These are phyloP conservation scores for Fistulifera solaris DNA, from an alignment of 108 stramenopile species.

Conservation along the genomic window DNA sequence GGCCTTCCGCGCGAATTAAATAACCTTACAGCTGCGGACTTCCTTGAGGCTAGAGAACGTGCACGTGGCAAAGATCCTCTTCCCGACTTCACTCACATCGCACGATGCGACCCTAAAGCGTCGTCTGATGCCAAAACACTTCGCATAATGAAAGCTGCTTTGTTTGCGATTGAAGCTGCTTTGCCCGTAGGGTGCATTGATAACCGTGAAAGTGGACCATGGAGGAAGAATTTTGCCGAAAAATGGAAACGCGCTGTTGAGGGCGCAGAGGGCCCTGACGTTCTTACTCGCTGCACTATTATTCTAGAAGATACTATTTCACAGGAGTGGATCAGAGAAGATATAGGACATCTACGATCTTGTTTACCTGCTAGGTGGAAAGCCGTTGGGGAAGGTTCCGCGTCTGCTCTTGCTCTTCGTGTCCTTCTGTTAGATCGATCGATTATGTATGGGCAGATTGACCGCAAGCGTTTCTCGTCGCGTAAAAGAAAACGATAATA, in stretches of 20 bases:
- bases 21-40: constrained; percentile 40
- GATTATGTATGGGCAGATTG: constrained; percentile 45
- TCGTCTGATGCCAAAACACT: constrained; percentile 52
- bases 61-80: constrained; percentile 33
- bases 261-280: constrained; percentile 42
- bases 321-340: constrained; percentile 52
- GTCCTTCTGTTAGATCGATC: constrained; percentile 56
- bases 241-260: constrained; percentile 61
- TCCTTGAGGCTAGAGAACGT: constrained; percentile 42
- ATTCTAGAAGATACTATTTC: constrained; percentile 63
- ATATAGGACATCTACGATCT: constrained; percentile 52
- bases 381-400: constrained; percentile 65
- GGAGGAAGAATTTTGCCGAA: constrained; percentile 43
- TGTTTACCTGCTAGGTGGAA: constrained; percentile 59
- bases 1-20: constrained; percentile 37
- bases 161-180: constrained; percentile 75
- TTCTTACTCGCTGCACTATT: constrained; percentile 55
- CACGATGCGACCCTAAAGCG: constrained; percentile 17
- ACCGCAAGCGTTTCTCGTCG: constrained; percentile 20
- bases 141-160: constrained; percentile 50
- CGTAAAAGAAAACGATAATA: background rate
- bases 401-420: constrained; percentile 50
- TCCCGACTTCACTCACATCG: constrained; percentile 45
- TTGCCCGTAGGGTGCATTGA: constrained; percentile 65
- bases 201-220: constrained; percentile 36